Base-by-base conservation (phyloP, 345 rosid species). In the Populus simonii region DNA sequence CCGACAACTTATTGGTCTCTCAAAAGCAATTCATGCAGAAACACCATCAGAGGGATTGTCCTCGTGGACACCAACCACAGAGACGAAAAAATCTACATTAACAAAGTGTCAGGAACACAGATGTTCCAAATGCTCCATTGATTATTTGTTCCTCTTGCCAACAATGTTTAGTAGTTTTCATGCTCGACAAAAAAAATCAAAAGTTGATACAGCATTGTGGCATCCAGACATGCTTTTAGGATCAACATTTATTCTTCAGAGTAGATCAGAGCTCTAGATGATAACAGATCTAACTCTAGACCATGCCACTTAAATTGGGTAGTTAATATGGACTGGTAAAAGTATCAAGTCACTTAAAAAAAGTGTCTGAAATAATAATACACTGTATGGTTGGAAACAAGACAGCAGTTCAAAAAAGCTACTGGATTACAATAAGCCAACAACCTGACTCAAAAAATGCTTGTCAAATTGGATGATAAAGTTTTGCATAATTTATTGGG, bases 171-270 rank as follows among this genome's bases (percentile, higher is more conserved):
- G 25, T 3, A 36, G 15, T 12, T 73, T 57, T 73, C 43, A 36
- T 25, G 1, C 25, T 55, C 15, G 15, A 35, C 22, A 20, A 35
- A 57, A 35, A 57, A n/a, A 10, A 7, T 72, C 31, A 71, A n/a
- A 33, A 55, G n/a, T 59, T 59, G 67, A n/a, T n/a, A 73, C 67
- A 73, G n/a, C 67, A 73, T 73, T 29, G n/a, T 33, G 62, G 23
- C 49, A 55, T 73, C 25, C 2, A 73, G 5, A 59, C 47, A 57
- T 73, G 38, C 16, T 31, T 41, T 57, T 73, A n/a, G 8, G 10
- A 38, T 12, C n/a, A 53, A 27, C n/a, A 53, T 18, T 72, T 36
- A 7, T 73, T 73, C 41, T 57, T 29, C 8, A 33, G 18, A 70
- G 55, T 10, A 27, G 16, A 11, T 70, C 73, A 47, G 22, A 43